A percentile compares a stretch with the other conserved stretches of the same genome.
Evolutionary conservation across 2,329 filamentous ascomycete species (phyloP).

Genomic region (Grosmannia serpens): DNA sequence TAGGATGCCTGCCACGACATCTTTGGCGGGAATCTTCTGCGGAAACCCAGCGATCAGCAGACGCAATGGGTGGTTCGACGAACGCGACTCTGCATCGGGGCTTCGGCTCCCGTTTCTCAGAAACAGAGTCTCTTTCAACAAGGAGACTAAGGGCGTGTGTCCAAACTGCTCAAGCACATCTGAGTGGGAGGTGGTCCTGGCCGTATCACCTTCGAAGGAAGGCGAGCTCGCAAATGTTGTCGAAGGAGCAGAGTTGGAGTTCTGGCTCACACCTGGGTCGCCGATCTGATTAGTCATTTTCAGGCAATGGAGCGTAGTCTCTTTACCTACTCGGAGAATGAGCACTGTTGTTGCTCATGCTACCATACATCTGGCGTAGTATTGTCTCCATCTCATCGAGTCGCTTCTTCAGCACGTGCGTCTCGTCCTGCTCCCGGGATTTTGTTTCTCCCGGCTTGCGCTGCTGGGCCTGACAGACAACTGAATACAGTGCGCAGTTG

Average conservation of each 20-base stretch:
- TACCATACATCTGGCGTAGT: constrained; percentile 12
- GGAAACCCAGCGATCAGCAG: neutral
- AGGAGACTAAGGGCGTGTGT: constrained; percentile 22
- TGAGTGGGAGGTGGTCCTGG: neutral
- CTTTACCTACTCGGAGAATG: neutral
- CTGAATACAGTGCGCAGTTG: constrained; percentile 31
- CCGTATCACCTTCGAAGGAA: neutral
- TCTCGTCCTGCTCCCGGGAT: constrained; percentile 1
- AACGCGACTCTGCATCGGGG: neutral
- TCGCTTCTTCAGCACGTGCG: constrained; percentile 6
- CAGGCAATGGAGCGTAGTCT: neutral
- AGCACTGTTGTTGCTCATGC: neutral
- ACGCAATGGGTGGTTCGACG: neutral
- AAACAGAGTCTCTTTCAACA: neutral
- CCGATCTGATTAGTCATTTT: neutral
- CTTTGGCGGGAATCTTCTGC: neutral
- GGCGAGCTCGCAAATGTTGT: neutral
- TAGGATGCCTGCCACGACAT: neutral
- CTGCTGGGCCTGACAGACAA: constrained; percentile 32
- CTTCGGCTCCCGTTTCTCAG: neutral
- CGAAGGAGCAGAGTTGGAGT: neutral
- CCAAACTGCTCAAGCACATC: neutral
- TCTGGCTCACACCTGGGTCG: neutral
- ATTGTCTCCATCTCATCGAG: constrained; percentile 17
- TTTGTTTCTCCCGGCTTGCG: neutral